Base-by-base conservation (phyloP, 805 yeast genomes). In the Torulaspora indica region DNA sequence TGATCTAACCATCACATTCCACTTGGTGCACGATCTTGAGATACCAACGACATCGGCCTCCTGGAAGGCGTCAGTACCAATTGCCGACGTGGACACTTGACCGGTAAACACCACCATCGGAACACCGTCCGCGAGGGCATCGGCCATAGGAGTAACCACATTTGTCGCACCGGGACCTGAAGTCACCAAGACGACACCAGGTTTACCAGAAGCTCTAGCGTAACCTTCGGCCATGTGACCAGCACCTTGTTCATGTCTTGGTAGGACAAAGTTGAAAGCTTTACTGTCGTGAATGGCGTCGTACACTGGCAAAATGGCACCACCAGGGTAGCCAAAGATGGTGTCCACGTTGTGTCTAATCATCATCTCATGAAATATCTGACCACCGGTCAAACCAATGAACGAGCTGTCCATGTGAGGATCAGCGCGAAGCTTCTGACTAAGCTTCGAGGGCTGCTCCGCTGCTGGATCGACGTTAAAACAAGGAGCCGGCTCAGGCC, bases 221-320 rank as follows among this genome's bases (percentile, higher is more conserved):
- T 93, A 93, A 48, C 98, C 98, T 71, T 93, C 97, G 45, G 98
- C 98, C 98, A 93, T 93, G 70, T 93, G 98, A 42, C 98, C 98
- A 13, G 98, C 98, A 66, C 98, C 98, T 71, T 93, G 98, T 69
- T 93, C 98, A 67, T 93, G 98, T 60, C 95, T 79, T 38, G 98
- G 98, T 52, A 93, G 73, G 45, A 93, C 86, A 63, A 93, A 93
- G 56, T 82, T 79, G 75, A 93, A 91, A 60, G 85, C 79, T 45
- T 82, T 81, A 15, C 96, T 85, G 72, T 91, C 85, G 74, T 84
- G 86, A 56, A 93, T 93, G 55, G 98, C 98, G 65, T 93, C 98
- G 63, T 85, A 93, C 20, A 93, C 98, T 10, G 98, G 98, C 59
- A 93, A 76, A 60, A 93, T 93, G 55, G 98, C 98, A 66, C 98